Conservation (phyloP, 2,329 filamentous ascomycete genomes). For the Colletotrichum orbiculare region DNA sequence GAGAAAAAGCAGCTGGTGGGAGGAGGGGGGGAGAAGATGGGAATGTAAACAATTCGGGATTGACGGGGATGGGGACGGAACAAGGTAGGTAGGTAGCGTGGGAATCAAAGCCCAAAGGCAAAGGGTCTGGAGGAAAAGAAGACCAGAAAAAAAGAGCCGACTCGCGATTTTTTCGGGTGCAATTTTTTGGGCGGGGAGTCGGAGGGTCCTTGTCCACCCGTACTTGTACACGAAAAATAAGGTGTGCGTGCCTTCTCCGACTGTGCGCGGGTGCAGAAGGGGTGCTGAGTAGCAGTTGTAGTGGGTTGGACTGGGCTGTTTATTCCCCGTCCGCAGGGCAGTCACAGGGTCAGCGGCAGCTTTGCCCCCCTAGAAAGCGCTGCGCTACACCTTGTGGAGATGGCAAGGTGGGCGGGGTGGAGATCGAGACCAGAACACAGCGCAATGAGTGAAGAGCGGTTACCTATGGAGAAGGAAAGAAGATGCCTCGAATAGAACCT, state of each 20-base stretch:
- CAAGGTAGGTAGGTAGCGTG: conserved; percentile 3
- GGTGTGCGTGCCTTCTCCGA: too few species aligned
- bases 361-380: too few species aligned
- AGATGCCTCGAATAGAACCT: neutral
- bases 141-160: neutral
- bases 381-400: neutral
- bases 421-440: neutral
- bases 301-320: neutral
- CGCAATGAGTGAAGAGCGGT: conserved; percentile 3
- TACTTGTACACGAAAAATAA: too few species aligned
- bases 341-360: conserved; percentile 15
- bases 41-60: conserved; percentile 21
- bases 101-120: neutral
- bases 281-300: too few species aligned
- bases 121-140: neutral
- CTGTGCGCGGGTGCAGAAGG: too few species aligned
- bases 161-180: neutral
- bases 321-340: neutral
- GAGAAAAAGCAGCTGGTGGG: neutral
- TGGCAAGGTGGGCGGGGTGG: neutral
- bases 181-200: conserved; percentile 2
- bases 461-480: neutral
- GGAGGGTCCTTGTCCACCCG: neutral
- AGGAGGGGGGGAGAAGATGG: neutral
- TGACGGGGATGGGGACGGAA: conserved; percentile 7